Base-by-base conservation (phyloP, 2,329 filamentous ascomycete genomes). In the Pseudovirgaria hyperparasitica region DNA sequence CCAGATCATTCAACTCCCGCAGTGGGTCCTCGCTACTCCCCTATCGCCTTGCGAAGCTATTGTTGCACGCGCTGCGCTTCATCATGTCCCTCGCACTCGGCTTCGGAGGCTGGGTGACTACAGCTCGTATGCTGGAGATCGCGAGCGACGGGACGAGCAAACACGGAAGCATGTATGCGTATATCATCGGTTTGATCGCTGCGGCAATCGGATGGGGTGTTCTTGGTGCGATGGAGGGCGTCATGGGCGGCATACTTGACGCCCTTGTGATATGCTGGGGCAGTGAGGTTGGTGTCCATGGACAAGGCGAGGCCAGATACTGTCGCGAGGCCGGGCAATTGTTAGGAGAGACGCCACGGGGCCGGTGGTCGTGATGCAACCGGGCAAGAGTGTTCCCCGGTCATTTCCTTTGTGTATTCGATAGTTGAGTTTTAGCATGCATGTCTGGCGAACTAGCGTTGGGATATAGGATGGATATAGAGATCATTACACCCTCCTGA, bases 61-160 rank as follows among this genome's bases (percentile, higher is more conserved):
- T 98, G 6, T 71, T 98, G 4, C 82, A 94, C 41, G 84, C 87
- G 3, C 90, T 85, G 2, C 74, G 87, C 11, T 81, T 87, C 48
- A 80, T 94, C 45, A 92, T 94, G 72, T 82, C 84, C 0, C 73
- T 86, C 24, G 81, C 76, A 0, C 70, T 98, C 16, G 87, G 87
- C 1, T 92, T 96, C 45, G 86, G 82, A 4, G 87, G 84, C n/a
- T 98, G 90, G 90, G 82, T 96, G 6, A 80, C 82, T 24, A 92
- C 86, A 19, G 86, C 90, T 8, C 76, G 82, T 36, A 76, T 80
- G 54, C 62, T 94, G 4, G 63, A 68, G 27, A 62, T 90, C 12
- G 62, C 48, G 58, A 45, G 57, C 59, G 33, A 74, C 54, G 30
- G 25, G 35, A 54, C 35, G 42, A 53, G 30, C 25, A 58, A 53